These are phyloP conservation scores for Diplocarpon rosae DNA, from an alignment of 2,329 filamentous ascomycete genomes.

Conservation along the genomic window DNA sequence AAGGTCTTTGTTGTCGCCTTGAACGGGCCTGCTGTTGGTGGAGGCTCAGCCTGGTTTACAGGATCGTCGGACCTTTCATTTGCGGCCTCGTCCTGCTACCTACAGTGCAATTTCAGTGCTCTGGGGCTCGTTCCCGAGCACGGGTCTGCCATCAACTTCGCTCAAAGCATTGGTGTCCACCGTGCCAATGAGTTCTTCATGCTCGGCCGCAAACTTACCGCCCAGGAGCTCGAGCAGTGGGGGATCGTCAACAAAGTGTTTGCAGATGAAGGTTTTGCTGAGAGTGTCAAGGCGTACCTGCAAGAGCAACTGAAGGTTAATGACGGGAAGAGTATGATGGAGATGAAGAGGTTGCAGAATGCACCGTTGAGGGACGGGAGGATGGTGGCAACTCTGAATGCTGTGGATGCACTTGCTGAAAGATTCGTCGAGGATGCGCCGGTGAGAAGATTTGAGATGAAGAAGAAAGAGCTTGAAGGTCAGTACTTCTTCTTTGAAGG, in stretches of 20 bases:
- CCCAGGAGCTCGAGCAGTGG: slow-evolving; percentile 32
- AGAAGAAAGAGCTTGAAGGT: slow-evolving; percentile 28
- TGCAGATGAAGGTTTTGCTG: slow-evolving; percentile 31
- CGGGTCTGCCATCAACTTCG: slow-evolving; percentile 35
- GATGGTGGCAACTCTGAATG: slow-evolving; percentile 36
- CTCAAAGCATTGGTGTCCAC: slow-evolving; percentile 37
- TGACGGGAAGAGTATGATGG: slow-evolving; percentile 42
- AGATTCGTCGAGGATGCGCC: slow-evolving; percentile 38
- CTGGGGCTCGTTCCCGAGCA: slow-evolving; percentile 39
- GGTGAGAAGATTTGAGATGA: slow-evolving; percentile 32
- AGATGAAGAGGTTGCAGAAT: slow-evolving; percentile 40
- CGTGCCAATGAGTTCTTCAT: slow-evolving; percentile 41
- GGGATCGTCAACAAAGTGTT: slow-evolving; percentile 38
- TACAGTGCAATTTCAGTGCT: slow-evolving; percentile 37
- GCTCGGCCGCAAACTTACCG: slow-evolving; percentile 36
- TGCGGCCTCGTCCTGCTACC: slow-evolving; percentile 33
- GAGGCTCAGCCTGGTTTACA: slow-evolving; percentile 39
- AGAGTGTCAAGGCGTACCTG: slow-evolving; percentile 32
- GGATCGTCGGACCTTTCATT: slow-evolving; percentile 39
- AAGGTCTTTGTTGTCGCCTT: slow-evolving; percentile 40
- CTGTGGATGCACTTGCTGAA: slow-evolving; percentile 36
- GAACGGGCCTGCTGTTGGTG: slow-evolving; percentile 39
- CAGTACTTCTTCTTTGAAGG: too few relatives aligned
- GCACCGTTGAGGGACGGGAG: slow-evolving; percentile 32
- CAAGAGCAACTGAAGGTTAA: slow-evolving; percentile 33